Evolutionary conservation across 1,139 yeast genomes (phyloP).

Genomic region (Candida gigantensis): DNA sequence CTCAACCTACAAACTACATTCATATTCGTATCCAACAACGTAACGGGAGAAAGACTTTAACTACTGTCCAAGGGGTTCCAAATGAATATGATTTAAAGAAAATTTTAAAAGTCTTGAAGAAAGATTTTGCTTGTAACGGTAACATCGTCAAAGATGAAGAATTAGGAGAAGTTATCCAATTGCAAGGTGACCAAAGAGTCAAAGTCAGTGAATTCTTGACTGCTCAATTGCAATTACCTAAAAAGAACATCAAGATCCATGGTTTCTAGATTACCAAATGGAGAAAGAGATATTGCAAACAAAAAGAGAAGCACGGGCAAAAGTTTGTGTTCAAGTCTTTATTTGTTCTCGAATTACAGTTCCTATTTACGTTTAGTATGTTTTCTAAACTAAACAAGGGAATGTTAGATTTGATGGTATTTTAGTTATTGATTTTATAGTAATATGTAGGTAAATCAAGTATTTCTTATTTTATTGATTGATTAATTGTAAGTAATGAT

Average conservation of each 20-base stretch:
- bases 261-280: conserved; percentile 63
- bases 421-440: too few relatives aligned
- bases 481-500: too few relatives aligned
- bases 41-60: conserved; percentile 98
- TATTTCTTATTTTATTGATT: too few relatives aligned
- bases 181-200: conserved; percentile 98
- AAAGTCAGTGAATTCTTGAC: conserved; percentile 94
- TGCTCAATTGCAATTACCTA: conserved; percentile 82
- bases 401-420: too few relatives aligned
- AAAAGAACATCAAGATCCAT: conserved; percentile 96
- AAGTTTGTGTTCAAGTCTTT: too few relatives aligned
- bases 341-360: too few relatives aligned
- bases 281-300: neutral
- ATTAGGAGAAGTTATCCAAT: conserved; percentile 94
- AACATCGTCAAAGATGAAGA: conserved; percentile 96
- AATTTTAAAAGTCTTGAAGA: conserved; percentile 89
- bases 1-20: conserved; percentile 92
- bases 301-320: neutral
- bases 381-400: too few relatives aligned
- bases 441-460: too few relatives aligned
- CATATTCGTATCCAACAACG: conserved; percentile 99
- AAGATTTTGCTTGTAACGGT: conserved; percentile 98
- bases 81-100: conserved; percentile 92
- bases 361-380: too few relatives aligned
- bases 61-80: conserved; percentile 98